Base-by-base conservation (phyloP, 1,284 basidiomycete genomes). In the Violaceomyces palustris region DNA sequence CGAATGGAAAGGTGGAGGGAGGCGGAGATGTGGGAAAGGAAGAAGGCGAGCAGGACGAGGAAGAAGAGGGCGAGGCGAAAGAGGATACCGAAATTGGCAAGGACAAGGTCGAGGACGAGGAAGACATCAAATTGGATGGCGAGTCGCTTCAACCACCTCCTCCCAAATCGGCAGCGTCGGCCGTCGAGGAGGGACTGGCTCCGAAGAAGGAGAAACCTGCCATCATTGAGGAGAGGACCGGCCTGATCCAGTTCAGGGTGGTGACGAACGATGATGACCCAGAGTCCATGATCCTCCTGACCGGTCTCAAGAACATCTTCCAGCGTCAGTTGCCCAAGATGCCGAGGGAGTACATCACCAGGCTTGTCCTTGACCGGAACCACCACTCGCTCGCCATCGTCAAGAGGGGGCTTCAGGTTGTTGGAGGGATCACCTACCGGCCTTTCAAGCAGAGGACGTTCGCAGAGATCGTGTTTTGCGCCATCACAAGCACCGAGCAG, bases 391-490 rank as follows among this genome's bases (percentile, higher is more conserved):
- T 99, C 50, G 93, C 91, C 3, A 97, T 99, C 71, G 86, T 97
- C 72, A 97, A 97, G 75, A 80, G 86, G 22, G 94, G 94, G 0
- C 84, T 85, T 74, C 91, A 93, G 67, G 93, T 98, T 29, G 93
- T 98, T 1, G 94, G 93, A 17, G 94, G 94, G 1, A 98, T 99
- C 60, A 96, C 91, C 64, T 99, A 89, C 74, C 81, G 94, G 24
- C 93, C 94, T 2, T 98, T 99, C 73, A 85, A 90, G 36, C 88
- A 89, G 64, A 82, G 92, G 50, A 85, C 86, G 11, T 99, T 99
- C 72, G 91, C 92, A 21, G 94, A 98, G 74, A 98, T 99, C 63
- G 93, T 97, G 3, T 99, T 99, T 75, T 98, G 97, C 74, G 94
- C 94, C 0, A 96, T 94, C 18, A 87, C 90, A 21, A 90, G 88